Evolutionary conservation across 1,284 basidiomycete genomes (phyloP).

Genomic region (Irpex sp.): DNA sequence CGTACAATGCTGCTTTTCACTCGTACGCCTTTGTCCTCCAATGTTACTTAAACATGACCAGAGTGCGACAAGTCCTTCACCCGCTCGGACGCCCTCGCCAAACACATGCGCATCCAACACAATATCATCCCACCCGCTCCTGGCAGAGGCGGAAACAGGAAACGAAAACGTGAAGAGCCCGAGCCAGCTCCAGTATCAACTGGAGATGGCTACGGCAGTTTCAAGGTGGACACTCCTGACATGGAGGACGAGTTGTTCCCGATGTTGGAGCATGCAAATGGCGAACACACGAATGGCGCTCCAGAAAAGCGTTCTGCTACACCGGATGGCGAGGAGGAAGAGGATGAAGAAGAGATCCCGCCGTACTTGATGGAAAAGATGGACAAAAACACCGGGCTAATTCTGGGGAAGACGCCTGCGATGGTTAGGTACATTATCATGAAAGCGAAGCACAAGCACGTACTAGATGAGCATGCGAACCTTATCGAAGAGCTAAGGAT

Average conservation of each 20-base stretch:
- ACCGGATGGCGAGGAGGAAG: slow-evolving; percentile 25
- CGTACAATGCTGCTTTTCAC: slow-evolving; percentile 18
- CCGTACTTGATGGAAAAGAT: slow-evolving; percentile 42
- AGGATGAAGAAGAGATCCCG: slow-evolving; percentile 41
- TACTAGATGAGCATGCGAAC: slow-evolving; percentile 55
- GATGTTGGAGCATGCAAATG: slow-evolving; percentile 19
- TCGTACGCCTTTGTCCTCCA: not conserved
- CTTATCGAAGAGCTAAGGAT: slow-evolving; percentile 61
- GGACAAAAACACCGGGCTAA: slow-evolving; percentile 52
- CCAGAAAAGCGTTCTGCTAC: slow-evolving; percentile 16
- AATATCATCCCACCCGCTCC: slow-evolving; percentile 70
- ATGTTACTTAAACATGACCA: slow-evolving; percentile 24
- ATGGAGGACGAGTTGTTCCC: slow-evolving; percentile 25
- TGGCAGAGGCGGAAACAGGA: slow-evolving; percentile 66
- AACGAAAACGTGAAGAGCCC: slow-evolving; percentile 43
- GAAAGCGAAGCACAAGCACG: slow-evolving; percentile 72
- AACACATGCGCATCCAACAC: slow-evolving; percentile 89
- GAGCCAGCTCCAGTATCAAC: slow-evolving; percentile 23
- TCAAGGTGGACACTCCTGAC: slow-evolving; percentile 60
- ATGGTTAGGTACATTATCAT: slow-evolving; percentile 71
- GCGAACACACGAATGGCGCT: slow-evolving; percentile 6
- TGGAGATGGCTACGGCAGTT: slow-evolving; percentile 46
- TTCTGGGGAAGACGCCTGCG: slow-evolving; percentile 55
- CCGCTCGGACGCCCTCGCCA: slow-evolving; percentile 86
- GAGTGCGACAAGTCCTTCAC: slow-evolving; percentile 95